Base-by-base conservation (phyloP, 1,284 basidiomycete genomes). In the Paramarasmius palmivorus region DNA sequence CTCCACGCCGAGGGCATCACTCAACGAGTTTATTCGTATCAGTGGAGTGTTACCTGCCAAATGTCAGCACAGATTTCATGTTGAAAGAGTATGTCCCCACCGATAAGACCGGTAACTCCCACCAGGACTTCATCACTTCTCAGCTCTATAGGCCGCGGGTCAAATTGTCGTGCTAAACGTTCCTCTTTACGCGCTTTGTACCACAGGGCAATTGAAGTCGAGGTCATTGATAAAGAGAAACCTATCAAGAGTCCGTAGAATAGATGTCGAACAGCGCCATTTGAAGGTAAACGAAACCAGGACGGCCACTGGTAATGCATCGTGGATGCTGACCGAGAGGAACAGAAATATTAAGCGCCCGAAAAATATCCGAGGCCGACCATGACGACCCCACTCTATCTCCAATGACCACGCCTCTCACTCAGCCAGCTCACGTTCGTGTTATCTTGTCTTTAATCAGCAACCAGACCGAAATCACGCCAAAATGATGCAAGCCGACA, bases 1-100 rank as follows among this genome's bases (percentile, higher is more conserved):
- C 65, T 98, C 95, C 10, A 97, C 90, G 6, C 95, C 95, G 0
- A 98, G 79, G 0, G 89, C 85, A 70, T 97, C 82, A 61, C 93
- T 97, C 53, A 99, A 70, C 2, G 92, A 95, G 61, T 92, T 91
- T 55, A 99, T 97, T 55, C 95, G 80, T 53, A 99, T 78, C 37
- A 99, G 76, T 0, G 95, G 95, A 1, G 96, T 99, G 65, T 98
- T 97, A 35, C 96, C 94, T 95, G 60, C 17, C 14, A 35, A 25
- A 23, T 35, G 17, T 35, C 48, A 53, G 47, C 40, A 20, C 17
- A 40, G 49, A 22, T 17, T 57, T 23, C 37, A 22, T 36, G 40
- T 9, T 56, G 32, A 15, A 35, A 36, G n/a, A 41, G 36, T 34
- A 34, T 35, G 50, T 26, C 65, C 78, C 26, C 55, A 91, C 93